These are phyloP conservation scores for Acacia melanoxylon DNA, from an alignment of 306 rosid genomes.

Conservation along the genomic window DNA sequence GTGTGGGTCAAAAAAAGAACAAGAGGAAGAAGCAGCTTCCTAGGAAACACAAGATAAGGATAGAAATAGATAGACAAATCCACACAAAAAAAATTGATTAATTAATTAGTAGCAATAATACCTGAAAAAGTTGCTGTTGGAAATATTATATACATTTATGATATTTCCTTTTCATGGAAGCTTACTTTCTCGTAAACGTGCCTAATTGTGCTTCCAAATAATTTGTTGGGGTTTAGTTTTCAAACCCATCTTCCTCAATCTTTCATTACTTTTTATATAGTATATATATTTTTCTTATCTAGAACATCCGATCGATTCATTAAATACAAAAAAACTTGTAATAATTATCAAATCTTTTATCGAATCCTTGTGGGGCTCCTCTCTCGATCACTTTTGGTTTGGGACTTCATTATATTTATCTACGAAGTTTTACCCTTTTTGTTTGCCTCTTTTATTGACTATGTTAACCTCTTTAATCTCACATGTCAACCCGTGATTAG, in stretches of 20 bases:
- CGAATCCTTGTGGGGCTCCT: slow-evolving; percentile 56
- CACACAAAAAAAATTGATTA: background rate
- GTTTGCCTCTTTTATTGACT: background rate
- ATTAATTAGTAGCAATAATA: slow-evolving; percentile 12
- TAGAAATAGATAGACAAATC: background rate
- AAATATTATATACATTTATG: background rate
- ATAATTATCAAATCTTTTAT: slow-evolving; percentile 34
- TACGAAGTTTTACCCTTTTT: background rate
- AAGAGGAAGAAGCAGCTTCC: slow-evolving; percentile 44
- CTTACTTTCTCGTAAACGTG: slow-evolving; percentile 25
- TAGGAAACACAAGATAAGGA: slow-evolving; percentile 49
- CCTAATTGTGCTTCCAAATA: slow-evolving; percentile 33
- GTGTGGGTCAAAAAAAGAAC: slow-evolving; percentile 30
- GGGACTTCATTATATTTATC: background rate
- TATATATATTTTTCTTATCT: background rate
- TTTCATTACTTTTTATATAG: background rate
- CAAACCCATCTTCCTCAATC: background rate
- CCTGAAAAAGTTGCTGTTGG: slow-evolving; percentile 36
- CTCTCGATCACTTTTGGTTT: background rate
- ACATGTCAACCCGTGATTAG: background rate
- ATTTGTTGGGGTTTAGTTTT: background rate
- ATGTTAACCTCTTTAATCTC: background rate
- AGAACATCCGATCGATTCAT: background rate
- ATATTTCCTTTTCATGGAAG: background rate
- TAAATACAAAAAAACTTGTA: background rate